Conservation (phyloP, 164 flowering plant species). For the Vitis riparia region DNA sequence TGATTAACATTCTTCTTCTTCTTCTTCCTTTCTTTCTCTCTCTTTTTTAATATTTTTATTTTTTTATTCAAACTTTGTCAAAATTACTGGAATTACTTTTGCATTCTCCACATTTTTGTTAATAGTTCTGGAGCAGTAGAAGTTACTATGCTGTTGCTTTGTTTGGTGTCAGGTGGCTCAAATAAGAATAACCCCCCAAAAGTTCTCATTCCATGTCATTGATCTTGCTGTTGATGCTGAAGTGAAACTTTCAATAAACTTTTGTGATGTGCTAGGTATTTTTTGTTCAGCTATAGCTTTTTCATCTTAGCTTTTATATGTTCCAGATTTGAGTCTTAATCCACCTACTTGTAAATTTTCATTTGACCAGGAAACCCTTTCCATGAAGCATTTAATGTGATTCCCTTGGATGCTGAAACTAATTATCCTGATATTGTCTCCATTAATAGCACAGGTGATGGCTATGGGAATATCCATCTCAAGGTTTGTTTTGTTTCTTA, state of each 20-base stretch:
- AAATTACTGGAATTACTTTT: too few relatives aligned
- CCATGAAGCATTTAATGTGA: constrained; percentile 66
- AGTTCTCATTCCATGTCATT: constrained; percentile 33
- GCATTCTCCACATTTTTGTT: background rate
- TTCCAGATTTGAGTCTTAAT: constrained; percentile 7
- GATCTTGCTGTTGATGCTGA: constrained; percentile 74
- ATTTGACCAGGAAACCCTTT: constrained; percentile 65
- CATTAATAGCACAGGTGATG: constrained; percentile 30
- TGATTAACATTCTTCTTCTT: too few relatives aligned
- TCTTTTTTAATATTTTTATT: too few relatives aligned
- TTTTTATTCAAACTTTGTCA: too few relatives aligned
- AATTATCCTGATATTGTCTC: constrained; percentile 66
- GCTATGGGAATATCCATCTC: constrained; percentile 40
- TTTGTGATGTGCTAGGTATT: constrained; percentile 68
- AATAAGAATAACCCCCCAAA: constrained; percentile 46
- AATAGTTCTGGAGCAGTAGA: background rate
- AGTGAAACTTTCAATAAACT: constrained; percentile 49
- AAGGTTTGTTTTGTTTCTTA: constrained; percentile 46
- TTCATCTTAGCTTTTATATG: constrained; percentile 3
- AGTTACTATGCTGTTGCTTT: background rate
- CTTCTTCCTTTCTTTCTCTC: too few relatives aligned
- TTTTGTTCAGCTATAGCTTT: background rate
- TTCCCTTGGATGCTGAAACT: constrained; percentile 49
- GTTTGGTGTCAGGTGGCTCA: constrained; percentile 63
- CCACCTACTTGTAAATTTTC: constrained; percentile 6